A percentile compares a stretch with the other conserved stretches of the same genome.
These are phyloP conservation scores for Termitomyces sp. DNA, from an alignment of 768 basidiomycete species.

Conservation along the genomic window DNA sequence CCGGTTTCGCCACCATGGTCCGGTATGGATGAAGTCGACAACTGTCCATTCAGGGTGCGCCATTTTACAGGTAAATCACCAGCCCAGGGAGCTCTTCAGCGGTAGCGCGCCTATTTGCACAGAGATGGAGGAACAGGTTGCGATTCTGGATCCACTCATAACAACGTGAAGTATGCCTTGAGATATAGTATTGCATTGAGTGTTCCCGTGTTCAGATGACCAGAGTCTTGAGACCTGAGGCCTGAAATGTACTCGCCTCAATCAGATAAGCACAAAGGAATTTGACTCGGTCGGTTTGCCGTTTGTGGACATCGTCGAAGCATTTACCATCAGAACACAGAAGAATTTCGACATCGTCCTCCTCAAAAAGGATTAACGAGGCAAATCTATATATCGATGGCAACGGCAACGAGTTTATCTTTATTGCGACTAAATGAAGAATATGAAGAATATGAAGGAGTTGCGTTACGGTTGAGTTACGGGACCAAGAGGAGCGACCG, in stretches of 20 bases:
- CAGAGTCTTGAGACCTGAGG: too few species aligned
- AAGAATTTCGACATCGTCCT: not conserved
- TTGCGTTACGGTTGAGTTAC: not conserved
- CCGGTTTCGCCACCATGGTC: slow-evolving; percentile 59
- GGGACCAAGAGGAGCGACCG: not conserved
- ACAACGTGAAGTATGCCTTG: not conserved
- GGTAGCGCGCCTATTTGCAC: not conserved
- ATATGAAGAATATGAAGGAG: too few species aligned
- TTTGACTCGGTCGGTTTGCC: slow-evolving; percentile 3
- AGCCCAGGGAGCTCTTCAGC: not conserved
- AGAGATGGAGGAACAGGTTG: not conserved
- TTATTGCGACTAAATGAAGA: not conserved
- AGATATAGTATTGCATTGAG: slow-evolving; percentile 1
- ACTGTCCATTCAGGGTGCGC: slow-evolving; percentile 48
- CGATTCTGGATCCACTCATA: not conserved
- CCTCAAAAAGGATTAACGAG: not conserved
- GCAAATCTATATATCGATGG: not conserved
- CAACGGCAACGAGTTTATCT: not conserved
- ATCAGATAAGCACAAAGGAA: slow-evolving; percentile 4
- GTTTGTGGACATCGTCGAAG: not conserved
- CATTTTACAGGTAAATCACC: slow-evolving; percentile 14
- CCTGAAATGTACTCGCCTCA: not conserved
- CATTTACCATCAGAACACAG: slow-evolving; percentile 1
- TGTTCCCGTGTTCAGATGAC: slow-evolving; percentile 9
- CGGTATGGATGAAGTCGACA: slow-evolving; percentile 55